These are phyloP conservation scores for Knoxdaviesia capensis DNA, from an alignment of 2,329 filamentous ascomycete genomes.

Conservation along the genomic window DNA sequence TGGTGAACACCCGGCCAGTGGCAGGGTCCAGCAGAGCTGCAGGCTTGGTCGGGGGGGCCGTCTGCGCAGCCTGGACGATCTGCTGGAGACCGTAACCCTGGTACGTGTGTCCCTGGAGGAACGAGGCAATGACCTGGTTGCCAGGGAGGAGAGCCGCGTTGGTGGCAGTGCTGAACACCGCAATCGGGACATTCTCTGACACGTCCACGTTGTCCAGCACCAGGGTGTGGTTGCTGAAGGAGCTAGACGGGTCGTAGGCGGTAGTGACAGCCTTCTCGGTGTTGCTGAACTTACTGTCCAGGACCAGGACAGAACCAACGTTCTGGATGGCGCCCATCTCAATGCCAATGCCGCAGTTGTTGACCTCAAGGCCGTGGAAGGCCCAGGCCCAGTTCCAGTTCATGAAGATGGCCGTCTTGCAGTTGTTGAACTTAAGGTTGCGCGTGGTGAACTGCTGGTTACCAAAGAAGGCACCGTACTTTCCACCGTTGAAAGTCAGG, in stretches of 20 bases:
- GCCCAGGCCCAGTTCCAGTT: constrained; percentile 88
- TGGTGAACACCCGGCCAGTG: constrained; percentile 54
- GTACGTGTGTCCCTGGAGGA: constrained; percentile 65
- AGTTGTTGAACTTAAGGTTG: constrained; percentile 65
- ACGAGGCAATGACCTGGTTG: constrained; percentile 48
- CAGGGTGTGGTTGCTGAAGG: constrained; percentile 58
- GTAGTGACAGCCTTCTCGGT: constrained; percentile 62
- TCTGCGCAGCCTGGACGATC: constrained; percentile 37
- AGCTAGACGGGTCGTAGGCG: constrained; percentile 41
- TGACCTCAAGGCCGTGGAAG: constrained; percentile 55
- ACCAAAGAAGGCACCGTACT: constrained; percentile 59
- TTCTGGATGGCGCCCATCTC: constrained; percentile 56
- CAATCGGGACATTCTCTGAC: constrained; percentile 39
- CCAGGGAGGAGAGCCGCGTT: constrained; percentile 44
- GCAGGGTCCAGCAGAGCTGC: constrained; percentile 36
- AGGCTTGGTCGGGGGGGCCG: constrained; percentile 39
- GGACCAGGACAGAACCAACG: constrained; percentile 67
- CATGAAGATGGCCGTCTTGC: constrained; percentile 68
- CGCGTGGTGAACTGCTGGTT: constrained; percentile 78
- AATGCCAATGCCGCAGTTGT: constrained; percentile 54
- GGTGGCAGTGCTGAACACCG: constrained; percentile 39
- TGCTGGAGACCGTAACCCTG: constrained; percentile 21
- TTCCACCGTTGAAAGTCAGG: constrained; percentile 65
- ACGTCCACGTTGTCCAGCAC: constrained; percentile 86
- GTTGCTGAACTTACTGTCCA: constrained; percentile 63